A percentile compares a stretch with the other conserved stretches of the same genome.
Evolutionary conservation across 2,329 filamentous ascomycete species (phyloP).

Genomic region (Cladosporium colombiae): DNA sequence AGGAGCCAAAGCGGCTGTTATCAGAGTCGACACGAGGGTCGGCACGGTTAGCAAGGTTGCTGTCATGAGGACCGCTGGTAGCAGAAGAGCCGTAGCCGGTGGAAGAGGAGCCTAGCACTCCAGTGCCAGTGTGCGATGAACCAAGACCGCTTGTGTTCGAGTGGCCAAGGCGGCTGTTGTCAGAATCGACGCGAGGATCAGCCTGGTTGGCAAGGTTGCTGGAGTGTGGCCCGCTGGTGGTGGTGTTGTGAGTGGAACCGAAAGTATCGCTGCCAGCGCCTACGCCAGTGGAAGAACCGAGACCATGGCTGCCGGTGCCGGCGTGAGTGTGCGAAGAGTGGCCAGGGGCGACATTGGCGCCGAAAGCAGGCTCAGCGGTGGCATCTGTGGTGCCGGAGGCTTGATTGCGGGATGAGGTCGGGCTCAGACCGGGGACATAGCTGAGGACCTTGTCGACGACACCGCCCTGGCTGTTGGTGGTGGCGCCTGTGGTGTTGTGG

Average conservation of each 20-base stretch:
- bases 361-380: constrained; percentile 7
- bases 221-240: background rate
- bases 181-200: background rate
- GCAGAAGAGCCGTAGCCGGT: background rate
- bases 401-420: background rate
- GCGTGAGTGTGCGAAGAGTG: background rate
- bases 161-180: background rate
- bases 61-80: background rate
- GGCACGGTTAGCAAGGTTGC: background rate
- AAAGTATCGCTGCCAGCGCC: background rate
- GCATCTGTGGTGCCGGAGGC: constrained; percentile 9
- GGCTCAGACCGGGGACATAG: constrained; percentile 25
- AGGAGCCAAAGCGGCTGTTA: background rate
- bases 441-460: constrained; percentile 28
- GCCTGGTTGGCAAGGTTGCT: background rate
- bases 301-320: background rate
- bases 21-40: background rate
- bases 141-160: background rate
- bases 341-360: background rate
- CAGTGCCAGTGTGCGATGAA: background rate
- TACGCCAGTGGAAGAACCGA: background rate
- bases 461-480: constrained; percentile 12
- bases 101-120: background rate
- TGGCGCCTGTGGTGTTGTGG: background rate
- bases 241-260: background rate